Base-by-base conservation (phyloP, 768 basidiomycete genomes). In the Nevesoporus exiguus region DNA sequence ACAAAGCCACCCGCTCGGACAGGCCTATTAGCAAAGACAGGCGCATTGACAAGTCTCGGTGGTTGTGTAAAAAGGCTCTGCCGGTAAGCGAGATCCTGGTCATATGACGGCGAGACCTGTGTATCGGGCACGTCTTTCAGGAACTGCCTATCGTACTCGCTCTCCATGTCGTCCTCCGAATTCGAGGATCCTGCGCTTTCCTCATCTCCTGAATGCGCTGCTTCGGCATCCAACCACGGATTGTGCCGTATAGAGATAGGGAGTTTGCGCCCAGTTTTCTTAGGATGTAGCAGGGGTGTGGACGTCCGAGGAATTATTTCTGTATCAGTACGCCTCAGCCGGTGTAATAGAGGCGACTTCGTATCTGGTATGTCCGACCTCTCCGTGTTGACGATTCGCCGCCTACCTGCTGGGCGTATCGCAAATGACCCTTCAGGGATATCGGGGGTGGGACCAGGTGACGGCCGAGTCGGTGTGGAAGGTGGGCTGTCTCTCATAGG, bases 121-220 rank as follows among this genome's bases (percentile, higher is more conserved):
- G 90, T 90, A 51, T 80, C 75, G 3, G 82, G 76, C 17, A 81
- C 69, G 44, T 85, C 80, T 55, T 81, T 76, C 31, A 90, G 67
- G 70, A 93, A 93, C 57, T 68, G 73, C 43, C 79, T 73, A 63
- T 93, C 90, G 31, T 80, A 82, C 62, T 87, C 88, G 64, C 76
- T 80, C 62, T 86, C 86, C 31, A 64, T 62, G 25, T 72, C 74
- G 24, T 80, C 77, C 36, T 81, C 56, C 77, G 80, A 61, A 72
- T 76, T 76, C 1, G 84, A 85, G 1, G 73, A 75, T 31, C 88
- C 88, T 51, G 76, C 79, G 61, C 85, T 86, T 51, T 76, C 75
- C 62, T 93, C 91, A 52, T 90, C 89, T 19, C 90, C 91, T 9
- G 92, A 93, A 61, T 92, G 91, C 17, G 69, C 69, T 3, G 91